Evolutionary conservation across 148 eudicot species (phyloP).

Genomic region (Vaccinium macrocarpon): DNA sequence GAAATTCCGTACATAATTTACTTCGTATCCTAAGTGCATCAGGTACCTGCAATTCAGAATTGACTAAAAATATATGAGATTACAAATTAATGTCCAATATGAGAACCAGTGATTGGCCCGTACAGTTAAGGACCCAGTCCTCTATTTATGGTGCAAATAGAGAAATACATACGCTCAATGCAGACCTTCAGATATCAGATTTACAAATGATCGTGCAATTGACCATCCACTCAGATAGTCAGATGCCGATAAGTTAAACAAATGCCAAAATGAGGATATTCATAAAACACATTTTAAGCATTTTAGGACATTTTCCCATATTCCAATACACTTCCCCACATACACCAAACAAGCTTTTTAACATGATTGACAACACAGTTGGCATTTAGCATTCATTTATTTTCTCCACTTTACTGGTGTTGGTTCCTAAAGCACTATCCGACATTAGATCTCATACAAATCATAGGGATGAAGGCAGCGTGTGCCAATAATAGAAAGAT

Average conservation of each 20-base stretch:
- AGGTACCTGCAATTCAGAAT: slow-evolving; percentile 55
- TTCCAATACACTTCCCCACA: neutral
- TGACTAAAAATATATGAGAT: neutral
- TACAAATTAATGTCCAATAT: neutral
- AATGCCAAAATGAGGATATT: neutral
- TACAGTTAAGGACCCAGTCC: neutral
- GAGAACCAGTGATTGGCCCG: neutral
- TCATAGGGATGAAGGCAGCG: neutral
- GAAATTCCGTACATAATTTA: slow-evolving; percentile 84
- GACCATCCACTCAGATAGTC: too few species aligned
- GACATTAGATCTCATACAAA: slow-evolving; percentile 35
- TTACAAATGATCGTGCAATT: neutral
- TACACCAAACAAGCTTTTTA: neutral
- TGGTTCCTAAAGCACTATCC: neutral
- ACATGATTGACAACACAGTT: neutral
- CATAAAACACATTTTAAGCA: neutral
- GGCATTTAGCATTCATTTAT: neutral
- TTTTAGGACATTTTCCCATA: neutral
- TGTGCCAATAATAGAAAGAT: neutral
- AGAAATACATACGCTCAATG: neutral
- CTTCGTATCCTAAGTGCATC: slow-evolving; percentile 66
- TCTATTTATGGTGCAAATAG: neutral
- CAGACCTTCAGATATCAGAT: neutral
- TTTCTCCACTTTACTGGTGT: neutral
- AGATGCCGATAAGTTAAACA: too few species aligned